Percentiles rank a stretch among this genome's conserved stretches.
These are phyloP conservation scores for Achlya hypogyna DNA, from an alignment of 352 stramenopile species.

Conservation along the genomic window DNA sequence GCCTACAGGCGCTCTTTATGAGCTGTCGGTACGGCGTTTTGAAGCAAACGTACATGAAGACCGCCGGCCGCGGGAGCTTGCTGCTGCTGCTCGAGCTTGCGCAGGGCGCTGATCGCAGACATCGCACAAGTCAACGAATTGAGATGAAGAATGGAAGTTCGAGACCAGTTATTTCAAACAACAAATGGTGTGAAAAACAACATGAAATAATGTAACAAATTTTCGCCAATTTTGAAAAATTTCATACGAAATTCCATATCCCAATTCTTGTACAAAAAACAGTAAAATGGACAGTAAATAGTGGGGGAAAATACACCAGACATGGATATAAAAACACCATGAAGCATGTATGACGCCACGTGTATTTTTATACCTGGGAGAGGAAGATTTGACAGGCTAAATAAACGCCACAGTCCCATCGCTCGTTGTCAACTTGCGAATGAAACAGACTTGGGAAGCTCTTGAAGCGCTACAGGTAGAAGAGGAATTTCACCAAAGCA, in stretches of 20 bases:
- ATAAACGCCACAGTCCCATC: not conserved
- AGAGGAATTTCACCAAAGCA: not conserved
- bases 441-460: no score
- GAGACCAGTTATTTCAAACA: constrained; percentile 9
- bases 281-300: not conserved
- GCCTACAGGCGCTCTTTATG: not conserved
- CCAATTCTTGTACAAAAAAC: not conserved
- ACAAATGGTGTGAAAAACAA: not conserved
- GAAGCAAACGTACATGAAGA: not conserved
- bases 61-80: constrained; percentile 9
- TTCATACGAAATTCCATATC: not conserved
- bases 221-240: not conserved
- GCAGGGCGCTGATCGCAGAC: constrained; percentile 73
- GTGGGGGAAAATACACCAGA: not conserved
- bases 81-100: constrained; percentile 80
- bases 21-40: not conserved
- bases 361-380: not conserved
- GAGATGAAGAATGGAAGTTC: constrained; percentile 15
- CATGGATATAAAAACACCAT: not conserved
- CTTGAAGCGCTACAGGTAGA: not conserved
- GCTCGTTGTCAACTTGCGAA: no score
- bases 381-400: not conserved
- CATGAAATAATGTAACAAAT: not conserved
- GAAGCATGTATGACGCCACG: not conserved
- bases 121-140: constrained; percentile 28